A percentile compares a stretch with the other conserved stretches of the same genome.
Evolutionary conservation across 768 basidiomycete genomes (phyloP).

Genomic region (Auricularia cornea): DNA sequence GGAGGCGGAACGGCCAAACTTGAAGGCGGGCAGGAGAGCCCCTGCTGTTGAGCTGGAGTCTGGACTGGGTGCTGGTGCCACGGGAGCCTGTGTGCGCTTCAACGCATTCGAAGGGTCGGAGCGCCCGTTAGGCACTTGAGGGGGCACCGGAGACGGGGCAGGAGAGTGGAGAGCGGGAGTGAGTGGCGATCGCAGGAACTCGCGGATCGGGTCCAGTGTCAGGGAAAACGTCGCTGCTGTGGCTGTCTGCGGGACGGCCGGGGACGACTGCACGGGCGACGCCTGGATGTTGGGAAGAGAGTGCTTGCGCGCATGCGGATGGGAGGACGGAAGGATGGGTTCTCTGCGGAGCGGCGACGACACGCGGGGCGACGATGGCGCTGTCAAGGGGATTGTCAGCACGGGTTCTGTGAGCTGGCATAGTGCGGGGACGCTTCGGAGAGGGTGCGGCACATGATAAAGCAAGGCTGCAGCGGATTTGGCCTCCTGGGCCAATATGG

Average conservation of each 20-base stretch:
- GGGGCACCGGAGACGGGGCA: conserved; percentile 18
- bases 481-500: too few relatives aligned
- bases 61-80: conserved; percentile 33
- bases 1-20: background rate
- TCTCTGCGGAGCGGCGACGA: conserved; percentile 5
- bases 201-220: background rate
- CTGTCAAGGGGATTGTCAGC: background rate
- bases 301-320: conserved; percentile 72
- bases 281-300: conserved; percentile 47
- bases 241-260: conserved; percentile 6
- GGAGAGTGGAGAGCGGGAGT: conserved; percentile 7
- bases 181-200: background rate
- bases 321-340: conserved; percentile 23
- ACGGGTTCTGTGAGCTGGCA: background rate
- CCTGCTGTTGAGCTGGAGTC: conserved; percentile 31
- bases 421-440: too few relatives aligned
- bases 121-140: conserved; percentile 17
- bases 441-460: background rate
- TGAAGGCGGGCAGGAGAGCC: conserved; percentile 7
- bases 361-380: conserved; percentile 3
- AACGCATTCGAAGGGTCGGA: conserved; percentile 36
- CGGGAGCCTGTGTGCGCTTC: conserved; percentile 41
- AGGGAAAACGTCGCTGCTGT: background rate
- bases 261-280: conserved; percentile 4
- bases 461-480: too few relatives aligned